A percentile compares a stretch with the other conserved stretches of the same genome.
These are phyloP conservation scores for Penicillium verhagenii DNA, from an alignment of 495 filamentous ascomycete genomes.

Conservation along the genomic window DNA sequence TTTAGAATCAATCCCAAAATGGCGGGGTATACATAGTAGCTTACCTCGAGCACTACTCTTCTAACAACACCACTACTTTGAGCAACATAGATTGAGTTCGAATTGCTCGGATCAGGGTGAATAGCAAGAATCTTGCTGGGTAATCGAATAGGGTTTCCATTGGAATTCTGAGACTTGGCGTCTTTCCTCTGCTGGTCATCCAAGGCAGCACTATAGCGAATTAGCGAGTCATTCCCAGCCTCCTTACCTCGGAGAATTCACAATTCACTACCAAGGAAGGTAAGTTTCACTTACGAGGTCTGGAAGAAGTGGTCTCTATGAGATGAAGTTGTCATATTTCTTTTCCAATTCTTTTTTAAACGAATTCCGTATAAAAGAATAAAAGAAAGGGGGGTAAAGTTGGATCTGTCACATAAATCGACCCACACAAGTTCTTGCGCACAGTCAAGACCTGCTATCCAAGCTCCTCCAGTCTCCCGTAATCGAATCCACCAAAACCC, in stretches of 20 bases:
- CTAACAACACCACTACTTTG: conserved; percentile 79
- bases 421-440: conserved; percentile 13
- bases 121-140: conserved; percentile 85
- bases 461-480: conserved; percentile 40
- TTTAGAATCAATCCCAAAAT: background rate
- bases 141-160: conserved; percentile 76
- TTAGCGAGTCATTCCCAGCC: background rate
- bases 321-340: conserved; percentile 60
- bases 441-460: conserved; percentile 29
- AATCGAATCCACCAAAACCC: conserved; percentile 41
- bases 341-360: background rate
- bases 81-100: conserved; percentile 69
- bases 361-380: background rate
- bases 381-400: conserved; percentile 1
- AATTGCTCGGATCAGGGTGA: conserved; percentile 61
- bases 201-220: conserved; percentile 60
- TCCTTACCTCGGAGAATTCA: background rate
- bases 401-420: conserved; percentile 12
- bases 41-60: conserved; percentile 71
- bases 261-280: too few relatives aligned
- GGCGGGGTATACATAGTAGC: conserved; percentile 39
- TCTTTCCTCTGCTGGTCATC: conserved; percentile 69
- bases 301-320: conserved; percentile 84
- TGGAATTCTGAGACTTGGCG: conserved; percentile 75
- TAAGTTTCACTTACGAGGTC: conserved; percentile 57